phyloP scores from a whole-genome alignment of 2,329 filamentous ascomycete species.

The Bipolaris victoriae region DNA sequence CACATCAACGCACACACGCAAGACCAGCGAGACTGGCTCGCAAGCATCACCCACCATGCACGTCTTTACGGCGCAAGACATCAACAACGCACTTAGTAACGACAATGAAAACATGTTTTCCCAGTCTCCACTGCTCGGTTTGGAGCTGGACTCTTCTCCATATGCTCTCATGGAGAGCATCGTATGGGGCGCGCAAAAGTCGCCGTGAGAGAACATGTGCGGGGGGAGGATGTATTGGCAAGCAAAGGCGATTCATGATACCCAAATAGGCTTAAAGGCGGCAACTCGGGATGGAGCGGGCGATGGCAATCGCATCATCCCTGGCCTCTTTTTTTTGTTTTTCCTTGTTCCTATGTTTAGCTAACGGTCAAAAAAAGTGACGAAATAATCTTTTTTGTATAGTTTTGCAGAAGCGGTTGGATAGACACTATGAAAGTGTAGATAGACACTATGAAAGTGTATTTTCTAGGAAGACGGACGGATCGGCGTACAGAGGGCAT shows the following conservation, averaged over 20 bases:
- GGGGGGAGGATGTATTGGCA: not conserved
- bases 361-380: not conserved
- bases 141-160: slow-evolving; percentile 53
- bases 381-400: not conserved
- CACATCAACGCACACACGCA: slow-evolving; percentile 27
- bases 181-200: slow-evolving; percentile 51
- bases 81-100: slow-evolving; percentile 44
- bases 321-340: not conserved
- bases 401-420: not conserved
- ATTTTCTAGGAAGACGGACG: not conserved
- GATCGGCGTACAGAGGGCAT: not conserved
- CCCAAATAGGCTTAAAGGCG: slow-evolving; percentile 5
- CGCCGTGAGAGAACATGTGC: not conserved
- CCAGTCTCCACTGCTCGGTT: slow-evolving; percentile 45
- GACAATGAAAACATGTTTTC: slow-evolving; percentile 38
- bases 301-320: not conserved
- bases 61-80: slow-evolving; percentile 46
- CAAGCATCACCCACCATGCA: slow-evolving; percentile 41
- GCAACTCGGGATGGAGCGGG: not conserved
- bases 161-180: slow-evolving; percentile 59
- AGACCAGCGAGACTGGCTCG: slow-evolving; percentile 38
- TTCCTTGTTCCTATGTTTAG: not conserved
- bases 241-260: slow-evolving; percentile 11
- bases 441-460: not conserved
- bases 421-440: not conserved